Base-by-base conservation (phyloP, 495 filamentous ascomycete species). In the Penicillium angulare region DNA sequence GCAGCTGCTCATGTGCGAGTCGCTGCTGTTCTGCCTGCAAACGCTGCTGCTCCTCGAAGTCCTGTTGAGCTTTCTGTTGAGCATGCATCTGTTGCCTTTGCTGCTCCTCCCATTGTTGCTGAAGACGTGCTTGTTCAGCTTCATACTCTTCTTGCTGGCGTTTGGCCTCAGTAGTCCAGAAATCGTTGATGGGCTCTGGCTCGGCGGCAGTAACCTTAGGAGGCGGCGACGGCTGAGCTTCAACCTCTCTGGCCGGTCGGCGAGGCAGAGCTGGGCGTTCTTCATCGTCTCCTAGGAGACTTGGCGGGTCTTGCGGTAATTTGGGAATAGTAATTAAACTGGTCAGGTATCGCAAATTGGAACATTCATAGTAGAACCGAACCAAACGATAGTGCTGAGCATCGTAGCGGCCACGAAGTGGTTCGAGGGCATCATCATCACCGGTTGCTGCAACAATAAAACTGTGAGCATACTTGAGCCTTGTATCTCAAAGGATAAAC, bases 331-430 rank as follows among this genome's bases (percentile, higher is more conserved):
- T 96, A 63, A 97, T 97, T 8, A 98, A 77, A 59, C 90, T 95
- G 15, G 93, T 97, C 47, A 98, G 79, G 63, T 98, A 98, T 47
- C 92, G 86, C 49, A 98, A 73, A 67, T 96, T 97, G 5, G 92
- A 97, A 72, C 93, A 98, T 72, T 98, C 93, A 68, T 96, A 97
- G 72, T 97, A 98, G 72, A 96, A 98, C 56, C 93, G 92, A 57
- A 96, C 87, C 15, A 98, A 80, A 20, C 93, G 88, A 71, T 97
- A 87, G 67, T 97, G 93, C 59, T 97, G 95, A 20, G 91, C 88
- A 67, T 97, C 86, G 60, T 97, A 98, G 57, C 92, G 80, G 47
- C 81, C 79, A 40, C 92, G 83, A 2, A 98, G 79, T 1, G 92
- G 93, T 53, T 90, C 87, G 16, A 98, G 77, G n/a, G 92, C 95